A percentile compares a stretch with the other conserved stretches of the same genome.
Conservation (phyloP, 148 eudicot species). For the Arbutus unedo region DNA sequence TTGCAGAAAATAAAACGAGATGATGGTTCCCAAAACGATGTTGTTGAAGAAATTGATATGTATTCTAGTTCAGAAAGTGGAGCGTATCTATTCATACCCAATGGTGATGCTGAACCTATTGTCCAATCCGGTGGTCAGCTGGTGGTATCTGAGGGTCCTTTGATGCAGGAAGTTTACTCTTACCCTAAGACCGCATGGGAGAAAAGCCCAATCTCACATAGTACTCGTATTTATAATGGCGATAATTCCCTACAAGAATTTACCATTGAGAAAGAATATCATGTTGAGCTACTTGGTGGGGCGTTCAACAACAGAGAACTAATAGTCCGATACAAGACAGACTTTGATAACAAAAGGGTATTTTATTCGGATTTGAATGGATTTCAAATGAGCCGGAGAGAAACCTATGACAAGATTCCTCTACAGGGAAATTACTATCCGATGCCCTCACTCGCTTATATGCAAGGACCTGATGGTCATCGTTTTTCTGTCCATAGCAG, state of each 20-base stretch:
- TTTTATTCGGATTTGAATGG: conserved; percentile 93
- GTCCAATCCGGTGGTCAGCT: conserved; percentile 47
- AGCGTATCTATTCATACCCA: conserved; percentile 86
- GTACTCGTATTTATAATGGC: conserved; percentile 68
- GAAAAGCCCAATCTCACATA: conserved; percentile 69
- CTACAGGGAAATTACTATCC: conserved; percentile 96
- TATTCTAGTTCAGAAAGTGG: conserved; percentile 85
- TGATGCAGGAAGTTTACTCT: conserved; percentile 83
- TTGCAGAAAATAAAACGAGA: conserved; percentile 50
- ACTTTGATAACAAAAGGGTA: conserved; percentile 57
- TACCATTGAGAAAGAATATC: conserved; percentile 90
- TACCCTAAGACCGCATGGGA: conserved; percentile 76
- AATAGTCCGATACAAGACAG: conserved; percentile 84
- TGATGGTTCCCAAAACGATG: conserved; percentile 46
- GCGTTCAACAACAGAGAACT: conserved; percentile 71
- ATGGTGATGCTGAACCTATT: conserved; percentile 70
- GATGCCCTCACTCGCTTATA: conserved; percentile 90
- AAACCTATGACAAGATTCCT: conserved; percentile 92
- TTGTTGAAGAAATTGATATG: conserved; percentile 79
- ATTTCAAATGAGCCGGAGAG: conserved; percentile 95
- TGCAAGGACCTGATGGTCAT: conserved; percentile 75
- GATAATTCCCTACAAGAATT: conserved; percentile 63
- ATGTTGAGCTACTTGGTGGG: conserved; percentile 71
- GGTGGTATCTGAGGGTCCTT: conserved; percentile 64
- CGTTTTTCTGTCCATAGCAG: conserved; percentile 84